These are phyloP conservation scores for Cladophialophora immunda DNA, from an alignment of 2,329 filamentous ascomycete species.

Conservation along the genomic window DNA sequence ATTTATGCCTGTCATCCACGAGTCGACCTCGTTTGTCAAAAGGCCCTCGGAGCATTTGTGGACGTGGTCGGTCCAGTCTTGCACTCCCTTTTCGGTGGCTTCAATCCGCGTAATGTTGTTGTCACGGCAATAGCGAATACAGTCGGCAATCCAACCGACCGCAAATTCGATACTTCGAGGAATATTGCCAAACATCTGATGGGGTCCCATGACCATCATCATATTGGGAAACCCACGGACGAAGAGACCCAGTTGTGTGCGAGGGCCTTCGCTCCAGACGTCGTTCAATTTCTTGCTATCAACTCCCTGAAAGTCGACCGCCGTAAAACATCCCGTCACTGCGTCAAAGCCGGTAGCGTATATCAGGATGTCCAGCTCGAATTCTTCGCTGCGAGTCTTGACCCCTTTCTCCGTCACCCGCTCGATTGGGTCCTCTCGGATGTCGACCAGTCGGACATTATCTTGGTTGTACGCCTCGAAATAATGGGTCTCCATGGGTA, in stretches of 20 bases:
- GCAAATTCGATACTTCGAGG: slow-evolving; percentile 45
- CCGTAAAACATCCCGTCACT: slow-evolving; percentile 41
- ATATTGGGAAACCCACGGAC: slow-evolving; percentile 57
- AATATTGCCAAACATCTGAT: slow-evolving; percentile 50
- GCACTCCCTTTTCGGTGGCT: slow-evolving; percentile 51
- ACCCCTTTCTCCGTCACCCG: slow-evolving; percentile 9
- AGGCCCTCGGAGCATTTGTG: slow-evolving; percentile 55
- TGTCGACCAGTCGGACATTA: slow-evolving; percentile 57
- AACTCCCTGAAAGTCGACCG: slow-evolving; percentile 49
- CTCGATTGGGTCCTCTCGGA: slow-evolving; percentile 53
- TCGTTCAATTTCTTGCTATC: slow-evolving; percentile 48
- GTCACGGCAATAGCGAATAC: slow-evolving; percentile 42
- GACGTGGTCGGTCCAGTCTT: slow-evolving; percentile 60
- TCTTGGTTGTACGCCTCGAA: slow-evolving; percentile 59
- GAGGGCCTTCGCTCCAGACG: slow-evolving; percentile 39
- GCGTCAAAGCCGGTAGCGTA: slow-evolving; percentile 46
- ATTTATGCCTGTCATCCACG: slow-evolving; percentile 66
- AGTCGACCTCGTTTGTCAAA: slow-evolving; percentile 52
- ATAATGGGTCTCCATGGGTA: slow-evolving; percentile 58
- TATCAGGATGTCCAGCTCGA: slow-evolving; percentile 37
- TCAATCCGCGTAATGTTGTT: slow-evolving; percentile 43
- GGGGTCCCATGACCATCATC: slow-evolving; percentile 63
- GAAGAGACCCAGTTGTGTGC: slow-evolving; percentile 37
- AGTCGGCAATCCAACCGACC: slow-evolving; percentile 50
- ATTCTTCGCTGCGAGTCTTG: slow-evolving; percentile 38